Conservation (phyloP, 768 basidiomycete species). For the Cystofilobasidium ferigula region DNA sequence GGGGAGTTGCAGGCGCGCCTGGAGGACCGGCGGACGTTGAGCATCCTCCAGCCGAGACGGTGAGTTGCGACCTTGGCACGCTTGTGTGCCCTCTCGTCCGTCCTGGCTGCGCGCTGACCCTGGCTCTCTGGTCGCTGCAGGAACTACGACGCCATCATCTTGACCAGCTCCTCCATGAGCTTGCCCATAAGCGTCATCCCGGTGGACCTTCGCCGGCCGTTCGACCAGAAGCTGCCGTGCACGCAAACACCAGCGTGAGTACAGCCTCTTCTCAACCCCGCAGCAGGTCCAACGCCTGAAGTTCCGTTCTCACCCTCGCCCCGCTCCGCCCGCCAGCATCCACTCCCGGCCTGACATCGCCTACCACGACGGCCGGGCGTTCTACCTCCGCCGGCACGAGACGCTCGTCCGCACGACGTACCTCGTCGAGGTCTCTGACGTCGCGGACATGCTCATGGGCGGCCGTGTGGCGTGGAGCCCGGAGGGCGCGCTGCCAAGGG, state of each 20-base stretch:
- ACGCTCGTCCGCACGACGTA: neutral
- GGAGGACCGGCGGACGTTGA: too few species aligned
- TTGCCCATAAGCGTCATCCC: neutral
- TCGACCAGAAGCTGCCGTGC: neutral
- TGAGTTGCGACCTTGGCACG: neutral
- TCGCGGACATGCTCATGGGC: neutral
- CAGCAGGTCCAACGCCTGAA: too few species aligned
- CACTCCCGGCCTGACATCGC: too few species aligned
- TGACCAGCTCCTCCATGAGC: neutral
- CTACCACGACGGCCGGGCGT: neutral
- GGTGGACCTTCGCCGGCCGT: neutral
- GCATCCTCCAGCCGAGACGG: neutral
- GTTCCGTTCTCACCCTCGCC: neutral
- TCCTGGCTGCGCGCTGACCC: neutral
- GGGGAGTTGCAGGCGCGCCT: too few species aligned
- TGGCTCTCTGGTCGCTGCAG: neutral
- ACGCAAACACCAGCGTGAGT: too few species aligned
- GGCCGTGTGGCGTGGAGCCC: too few species aligned
- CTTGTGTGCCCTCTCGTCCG: neutral
- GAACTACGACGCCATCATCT: neutral
- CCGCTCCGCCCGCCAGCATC: neutral
- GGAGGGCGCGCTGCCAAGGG: too few species aligned
- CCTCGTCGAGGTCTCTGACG: neutral
- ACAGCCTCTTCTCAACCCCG: too few species aligned
- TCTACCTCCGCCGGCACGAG: neutral